A percentile compares a stretch with the other conserved stretches of the same genome.
These are phyloP conservation scores for Aspergillus hortae DNA, from an alignment of 2,329 filamentous ascomycete species.

Conservation along the genomic window DNA sequence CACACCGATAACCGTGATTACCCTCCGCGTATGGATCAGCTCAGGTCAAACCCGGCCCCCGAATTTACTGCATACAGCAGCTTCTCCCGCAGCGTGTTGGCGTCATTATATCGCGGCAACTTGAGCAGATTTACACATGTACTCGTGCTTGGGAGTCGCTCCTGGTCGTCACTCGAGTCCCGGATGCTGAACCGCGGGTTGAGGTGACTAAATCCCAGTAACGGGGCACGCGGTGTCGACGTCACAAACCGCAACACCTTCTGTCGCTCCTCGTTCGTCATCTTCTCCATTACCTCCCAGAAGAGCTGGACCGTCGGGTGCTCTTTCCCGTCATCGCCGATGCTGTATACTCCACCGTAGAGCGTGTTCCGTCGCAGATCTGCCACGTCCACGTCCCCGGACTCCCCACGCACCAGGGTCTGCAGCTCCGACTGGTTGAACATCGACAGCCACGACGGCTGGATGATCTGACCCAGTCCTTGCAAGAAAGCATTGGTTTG, in stretches of 20 bases:
- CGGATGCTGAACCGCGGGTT: constrained; percentile 85
- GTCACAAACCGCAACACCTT: constrained; percentile 95
- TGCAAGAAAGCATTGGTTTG: constrained; percentile 86
- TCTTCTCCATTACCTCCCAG: constrained; percentile 79
- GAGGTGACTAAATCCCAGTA: constrained; percentile 83
- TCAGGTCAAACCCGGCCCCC: constrained; percentile 85
- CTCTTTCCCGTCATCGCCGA: constrained; percentile 84
- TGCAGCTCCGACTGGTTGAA: constrained; percentile 97
- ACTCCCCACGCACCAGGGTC: constrained; percentile 85
- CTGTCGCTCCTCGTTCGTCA: constrained; percentile 73
- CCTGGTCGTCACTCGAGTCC: constrained; percentile 73
- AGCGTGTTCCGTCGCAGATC: constrained; percentile 80
- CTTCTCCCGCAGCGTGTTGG: constrained; percentile 68
- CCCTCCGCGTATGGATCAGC: constrained; percentile 16
- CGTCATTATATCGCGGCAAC: constrained; percentile 73
- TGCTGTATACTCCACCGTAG: constrained; percentile 82
- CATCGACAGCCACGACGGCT: constrained; percentile 93
- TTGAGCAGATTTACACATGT: constrained; percentile 96
- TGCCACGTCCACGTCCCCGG: constrained; percentile 77
- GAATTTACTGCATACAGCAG: constrained; percentile 85
- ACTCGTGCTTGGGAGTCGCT: constrained; percentile 82
- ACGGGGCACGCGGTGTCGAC: constrained; percentile 81
- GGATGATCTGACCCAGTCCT: constrained; percentile 82
- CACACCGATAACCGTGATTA: not conserved
- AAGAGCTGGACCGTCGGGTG: constrained; percentile 84